Evolutionary conservation across 257 asterid genomes (phyloP), one percentile per base, ranked within the genome.

Genomic region (Eucommia ulmoides): DNA sequence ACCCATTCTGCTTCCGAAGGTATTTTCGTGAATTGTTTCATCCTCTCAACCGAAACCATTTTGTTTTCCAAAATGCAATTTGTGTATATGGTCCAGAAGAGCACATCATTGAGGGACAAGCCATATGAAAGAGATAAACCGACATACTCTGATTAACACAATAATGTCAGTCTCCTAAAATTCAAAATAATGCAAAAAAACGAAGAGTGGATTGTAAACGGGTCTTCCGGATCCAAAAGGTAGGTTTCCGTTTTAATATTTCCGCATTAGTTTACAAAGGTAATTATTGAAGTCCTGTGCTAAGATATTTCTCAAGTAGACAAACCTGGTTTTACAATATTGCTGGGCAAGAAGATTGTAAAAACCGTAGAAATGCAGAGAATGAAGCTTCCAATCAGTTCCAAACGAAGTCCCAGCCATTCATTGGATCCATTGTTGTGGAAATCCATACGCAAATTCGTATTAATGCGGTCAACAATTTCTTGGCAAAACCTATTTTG

Each of bases 31-130:
- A 85, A 89, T 59, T 89, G 98, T 55, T 89, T 89, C 35, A 89
- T 75, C 75, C 98, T 85, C 82, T 89, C 98, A 7, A 89, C 96
- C 1, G 94, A 85, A 49, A 89, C 96, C 98, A 89, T 85, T 68
- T 71, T 85, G 56, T 89, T 89, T 60, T 89, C 98, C 72, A 85
- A 44, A 25, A 78, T 66, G 81, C 98, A 89, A 51, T 96, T 85
- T 44, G 68, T 54, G 70, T 74, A 80, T 50, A 82, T 59, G 24
- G 84, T 78, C 67, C 54, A 82, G 71, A 71, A 89, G 49, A 89
- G 72, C 59, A 75, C 78, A 7, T 69, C 7, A 15, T 89, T 89
- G 25, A 89, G 93, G 10, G 96, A 80, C 70, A 89, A 47, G 15
- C 98, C 98, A 24, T 89, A 89, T 12, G 98, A 89, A 33, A 89